Evolutionary conservation across 192 early-diverging fungal species (phyloP).

Genomic region (Allomyces macrogynus): DNA sequence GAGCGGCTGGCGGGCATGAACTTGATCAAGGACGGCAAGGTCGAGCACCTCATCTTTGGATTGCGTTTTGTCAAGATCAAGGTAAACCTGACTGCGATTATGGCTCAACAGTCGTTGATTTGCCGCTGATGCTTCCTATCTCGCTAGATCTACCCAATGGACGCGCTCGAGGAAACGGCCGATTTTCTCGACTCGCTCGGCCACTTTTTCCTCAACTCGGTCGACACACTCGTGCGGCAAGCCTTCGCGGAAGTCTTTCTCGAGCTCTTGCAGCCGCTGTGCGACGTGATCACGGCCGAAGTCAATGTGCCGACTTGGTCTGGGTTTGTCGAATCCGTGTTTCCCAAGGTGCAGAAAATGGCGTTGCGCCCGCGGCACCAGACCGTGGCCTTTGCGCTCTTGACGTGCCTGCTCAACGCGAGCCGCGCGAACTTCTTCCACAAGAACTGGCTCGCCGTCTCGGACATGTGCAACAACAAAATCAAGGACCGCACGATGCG

Average conservation of each 20-base stretch:
- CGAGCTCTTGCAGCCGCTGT: conserved; percentile 75
- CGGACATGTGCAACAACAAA: conserved; percentile 1
- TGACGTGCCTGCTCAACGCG: conserved; percentile 28
- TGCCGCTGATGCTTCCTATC: not conserved
- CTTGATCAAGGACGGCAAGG: conserved; percentile 49
- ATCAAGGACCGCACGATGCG: not conserved
- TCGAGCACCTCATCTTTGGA: conserved; percentile 65
- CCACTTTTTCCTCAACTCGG: conserved; percentile 67
- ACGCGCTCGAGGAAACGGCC: conserved; percentile 78
- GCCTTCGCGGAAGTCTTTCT: conserved; percentile 82
- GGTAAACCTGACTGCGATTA: conserved; percentile 14
- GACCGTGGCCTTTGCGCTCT: conserved; percentile 23
- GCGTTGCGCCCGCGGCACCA: conserved; percentile 22
- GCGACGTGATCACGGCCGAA: conserved; percentile 40
- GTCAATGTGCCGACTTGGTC: conserved; percentile 38
- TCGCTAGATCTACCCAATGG: conserved; percentile 68
- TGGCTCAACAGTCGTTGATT: not conserved
- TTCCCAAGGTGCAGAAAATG: conserved; percentile 26
- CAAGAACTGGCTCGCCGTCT: conserved; percentile 16
- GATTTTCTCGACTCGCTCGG: conserved; percentile 78
- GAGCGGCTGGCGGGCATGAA: conserved; percentile 35
- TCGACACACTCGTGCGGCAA: conserved; percentile 61
- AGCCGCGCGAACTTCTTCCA: conserved; percentile 29
- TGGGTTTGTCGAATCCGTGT: conserved; percentile 30
- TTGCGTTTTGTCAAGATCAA: conserved; percentile 84